phyloP scores from a whole-genome alignment of 2,329 filamentous ascomycete genomes.

The Fusarium keratoplasticum region DNA sequence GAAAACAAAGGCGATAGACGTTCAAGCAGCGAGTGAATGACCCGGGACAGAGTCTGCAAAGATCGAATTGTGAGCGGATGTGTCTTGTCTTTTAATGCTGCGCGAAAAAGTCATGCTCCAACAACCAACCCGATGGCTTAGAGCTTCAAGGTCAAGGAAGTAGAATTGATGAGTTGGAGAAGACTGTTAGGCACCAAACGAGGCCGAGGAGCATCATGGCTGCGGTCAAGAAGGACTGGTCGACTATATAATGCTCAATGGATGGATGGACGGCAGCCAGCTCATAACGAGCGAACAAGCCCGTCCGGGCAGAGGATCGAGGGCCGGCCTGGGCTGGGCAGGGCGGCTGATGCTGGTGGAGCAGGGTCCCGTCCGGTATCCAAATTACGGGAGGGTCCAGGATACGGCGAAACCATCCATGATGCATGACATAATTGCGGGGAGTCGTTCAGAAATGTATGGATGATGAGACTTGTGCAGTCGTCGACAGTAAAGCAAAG shows the following conservation, averaged over 20 bases:
- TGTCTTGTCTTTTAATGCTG: constrained; percentile 23
- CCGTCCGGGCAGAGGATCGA: constrained; percentile 23
- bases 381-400: constrained; percentile 52
- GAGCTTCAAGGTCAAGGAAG: constrained; percentile 21
- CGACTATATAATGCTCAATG: constrained; percentile 44
- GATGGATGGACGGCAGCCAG: constrained; percentile 17
- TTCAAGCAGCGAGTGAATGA: neutral
- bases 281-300: constrained; percentile 19
- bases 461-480: constrained; percentile 29
- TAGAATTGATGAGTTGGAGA: constrained; percentile 36
- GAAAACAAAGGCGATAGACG: neutral
- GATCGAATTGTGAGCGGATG: constrained; percentile 25
- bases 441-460: constrained; percentile 42
- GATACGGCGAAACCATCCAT: constrained; percentile 50
- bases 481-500: constrained; percentile 7
- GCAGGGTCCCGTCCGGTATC: constrained; percentile 45
- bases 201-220: constrained; percentile 37
- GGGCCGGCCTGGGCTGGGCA: constrained; percentile 24
- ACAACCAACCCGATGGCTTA: constrained; percentile 20
- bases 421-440: constrained; percentile 62
- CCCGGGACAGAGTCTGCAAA: constrained; percentile 4
- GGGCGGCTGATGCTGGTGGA: constrained; percentile 41
- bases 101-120: constrained; percentile 33
- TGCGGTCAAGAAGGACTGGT: constrained; percentile 40
- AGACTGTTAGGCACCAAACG: constrained; percentile 43